Conservation (phyloP, 1,139 yeast species). For the Nematodospora anomalae region DNA sequence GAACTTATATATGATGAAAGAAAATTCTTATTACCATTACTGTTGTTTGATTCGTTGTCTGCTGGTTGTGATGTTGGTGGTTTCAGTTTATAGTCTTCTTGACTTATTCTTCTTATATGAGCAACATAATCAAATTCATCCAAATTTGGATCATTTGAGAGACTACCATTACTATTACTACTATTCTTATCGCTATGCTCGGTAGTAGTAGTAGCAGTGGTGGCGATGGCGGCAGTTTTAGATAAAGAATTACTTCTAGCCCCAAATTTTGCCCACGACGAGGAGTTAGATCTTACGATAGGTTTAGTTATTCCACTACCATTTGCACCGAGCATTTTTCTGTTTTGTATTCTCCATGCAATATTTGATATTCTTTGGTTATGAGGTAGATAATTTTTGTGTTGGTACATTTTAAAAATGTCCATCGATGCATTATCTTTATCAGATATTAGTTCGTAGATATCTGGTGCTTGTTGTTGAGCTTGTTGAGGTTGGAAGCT, state of each 20-base stretch:
- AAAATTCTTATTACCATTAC: conserved; percentile 23
- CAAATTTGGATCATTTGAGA: conserved; percentile 26
- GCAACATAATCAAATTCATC: conserved; percentile 52
- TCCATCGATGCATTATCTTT: conserved; percentile 15
- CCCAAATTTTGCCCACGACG: conserved; percentile 8
- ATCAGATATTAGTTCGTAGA: conserved; percentile 13
- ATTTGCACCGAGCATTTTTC: conserved; percentile 21
- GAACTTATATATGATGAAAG: conserved; percentile 43
- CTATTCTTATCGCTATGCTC: too few relatives aligned
- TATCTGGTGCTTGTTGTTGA: conserved; percentile 7
- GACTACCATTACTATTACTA: neutral
- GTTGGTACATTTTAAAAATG: conserved; percentile 39
- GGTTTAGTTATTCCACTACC: conserved; percentile 12
- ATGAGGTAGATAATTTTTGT: conserved; percentile 45
- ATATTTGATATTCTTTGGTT: conserved; percentile 45
- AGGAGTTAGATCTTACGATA: conserved; percentile 10
- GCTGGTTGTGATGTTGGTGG: neutral
- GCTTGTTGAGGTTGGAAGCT: conserved; percentile 4
- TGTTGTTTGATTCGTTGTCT: conserved; percentile 1
- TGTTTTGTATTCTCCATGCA: conserved; percentile 50
- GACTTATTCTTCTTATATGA: conserved; percentile 45
- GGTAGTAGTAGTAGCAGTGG: neutral
- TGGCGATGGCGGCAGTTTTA: too few relatives aligned
- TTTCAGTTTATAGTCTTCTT: conserved; percentile 31
- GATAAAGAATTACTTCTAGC: conserved; percentile 10